Evolutionary conservation across 1,284 basidiomycete genomes (phyloP).

Genomic region (Leccinum proximum): DNA sequence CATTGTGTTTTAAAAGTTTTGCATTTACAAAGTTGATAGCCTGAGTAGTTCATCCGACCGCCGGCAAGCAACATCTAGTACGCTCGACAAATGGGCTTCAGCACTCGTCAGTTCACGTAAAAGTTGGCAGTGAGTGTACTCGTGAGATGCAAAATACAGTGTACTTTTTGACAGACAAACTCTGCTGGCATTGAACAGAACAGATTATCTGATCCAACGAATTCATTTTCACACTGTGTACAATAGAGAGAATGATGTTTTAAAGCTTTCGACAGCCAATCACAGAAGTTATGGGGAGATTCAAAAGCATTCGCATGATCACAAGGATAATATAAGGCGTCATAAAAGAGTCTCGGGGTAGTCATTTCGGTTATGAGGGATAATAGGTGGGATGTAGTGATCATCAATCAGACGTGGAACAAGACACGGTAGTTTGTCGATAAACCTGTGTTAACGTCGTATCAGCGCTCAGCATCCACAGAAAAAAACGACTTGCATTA

Average conservation of each 20-base stretch:
- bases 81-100: too few species aligned
- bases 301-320: neutral
- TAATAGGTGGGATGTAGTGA: constrained; percentile 3
- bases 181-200: neutral
- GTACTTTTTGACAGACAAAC: neutral
- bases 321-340: neutral
- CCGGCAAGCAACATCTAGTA: too few species aligned
- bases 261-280: neutral
- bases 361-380: neutral
- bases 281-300: neutral
- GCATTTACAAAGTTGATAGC: too few species aligned
- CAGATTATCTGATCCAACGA: too few species aligned
- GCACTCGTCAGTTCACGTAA: too few species aligned
- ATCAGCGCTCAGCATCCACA: neutral
- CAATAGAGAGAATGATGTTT: neutral
- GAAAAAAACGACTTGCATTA: neutral
- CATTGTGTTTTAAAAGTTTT: too few species aligned
- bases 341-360: neutral
- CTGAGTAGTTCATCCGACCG: too few species aligned
- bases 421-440: too few species aligned
- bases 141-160: neutral
- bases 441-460: neutral
- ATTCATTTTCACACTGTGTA: neutral
- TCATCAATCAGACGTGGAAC: too few species aligned
- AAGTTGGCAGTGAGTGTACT: too few species aligned